phyloP scores from a whole-genome alignment of 306 rosid species.

The Castanea crenata region DNA sequence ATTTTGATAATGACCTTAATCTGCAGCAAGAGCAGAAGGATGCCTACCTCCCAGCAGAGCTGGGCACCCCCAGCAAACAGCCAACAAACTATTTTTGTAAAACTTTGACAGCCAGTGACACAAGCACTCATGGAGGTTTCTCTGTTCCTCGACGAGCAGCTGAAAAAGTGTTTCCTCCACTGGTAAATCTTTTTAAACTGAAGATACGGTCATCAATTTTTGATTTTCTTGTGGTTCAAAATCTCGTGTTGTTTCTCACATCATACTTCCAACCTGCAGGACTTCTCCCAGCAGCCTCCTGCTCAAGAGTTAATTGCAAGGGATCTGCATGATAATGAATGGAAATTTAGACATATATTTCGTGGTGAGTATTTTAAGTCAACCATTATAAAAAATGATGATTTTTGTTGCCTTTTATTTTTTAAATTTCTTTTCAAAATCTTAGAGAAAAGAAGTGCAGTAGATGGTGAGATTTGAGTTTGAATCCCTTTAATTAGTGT shows the following conservation, averaged over 20 bases:
- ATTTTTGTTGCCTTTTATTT: not conserved
- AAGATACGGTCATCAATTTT: slow-evolving; percentile 1
- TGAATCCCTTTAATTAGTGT: not conserved
- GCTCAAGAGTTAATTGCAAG: slow-evolving; percentile 92
- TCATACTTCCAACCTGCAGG: slow-evolving; percentile 46
- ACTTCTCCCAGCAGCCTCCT: slow-evolving; percentile 92
- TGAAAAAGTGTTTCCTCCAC: slow-evolving; percentile 96
- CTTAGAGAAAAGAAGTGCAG: not conserved
- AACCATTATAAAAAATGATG: not conserved
- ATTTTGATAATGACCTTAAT: slow-evolving; percentile 18
- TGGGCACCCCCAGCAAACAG: slow-evolving; percentile 86
- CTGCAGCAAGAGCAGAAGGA: slow-evolving; percentile 96
- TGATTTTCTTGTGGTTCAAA: not conserved
- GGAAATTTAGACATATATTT: slow-evolving; percentile 98
- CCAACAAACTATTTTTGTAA: slow-evolving; percentile 96
- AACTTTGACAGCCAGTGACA: slow-evolving; percentile 97
- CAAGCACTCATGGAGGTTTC: slow-evolving; percentile 98
- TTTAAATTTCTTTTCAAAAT: slow-evolving; percentile 4
- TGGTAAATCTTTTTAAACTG: slow-evolving; percentile 46
- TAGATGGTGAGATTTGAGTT: not conserved
- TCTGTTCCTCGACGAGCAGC: slow-evolving; percentile 99
- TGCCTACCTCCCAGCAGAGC: slow-evolving; percentile 81
- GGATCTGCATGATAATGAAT: slow-evolving; percentile 94
- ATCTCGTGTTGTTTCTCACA: slow-evolving; percentile 2
- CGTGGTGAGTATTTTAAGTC: slow-evolving; percentile 64